Evolutionary conservation across 164 flowering plant genomes (phyloP).

Genomic region (grape (Vitis vinifera)): ASM3070453v1 NC_081814.1:9994501-9995000

Average conservation of each 20-base stretch:
- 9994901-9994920: slow-evolving; percentile 87
- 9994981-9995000: slow-evolving; percentile 71
- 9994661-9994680: too few relatives aligned
- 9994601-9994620: too few relatives aligned
- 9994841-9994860: slow-evolving; percentile 51
- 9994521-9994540: too few relatives aligned
- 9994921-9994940: slow-evolving; percentile 88
- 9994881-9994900: slow-evolving; percentile 58
- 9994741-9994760: not conserved
- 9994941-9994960: slow-evolving; percentile 77
- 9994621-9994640: too few relatives aligned
- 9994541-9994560: too few relatives aligned
- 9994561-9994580: too few relatives aligned
- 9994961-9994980: slow-evolving; percentile 57
- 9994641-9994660: too few relatives aligned
- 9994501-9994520: too few relatives aligned
- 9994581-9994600: too few relatives aligned
- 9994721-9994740: not conserved
- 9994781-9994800: not conserved
- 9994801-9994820: not conserved
- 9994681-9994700: too few relatives aligned
- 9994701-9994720: too few relatives aligned
- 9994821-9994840: slow-evolving; percentile 6
- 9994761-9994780: not conserved
- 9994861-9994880: slow-evolving; percentile 84